Base-by-base conservation (phyloP, 2,329 filamentous ascomycete species). In the Magnaporthiopsis incrustans region DNA sequence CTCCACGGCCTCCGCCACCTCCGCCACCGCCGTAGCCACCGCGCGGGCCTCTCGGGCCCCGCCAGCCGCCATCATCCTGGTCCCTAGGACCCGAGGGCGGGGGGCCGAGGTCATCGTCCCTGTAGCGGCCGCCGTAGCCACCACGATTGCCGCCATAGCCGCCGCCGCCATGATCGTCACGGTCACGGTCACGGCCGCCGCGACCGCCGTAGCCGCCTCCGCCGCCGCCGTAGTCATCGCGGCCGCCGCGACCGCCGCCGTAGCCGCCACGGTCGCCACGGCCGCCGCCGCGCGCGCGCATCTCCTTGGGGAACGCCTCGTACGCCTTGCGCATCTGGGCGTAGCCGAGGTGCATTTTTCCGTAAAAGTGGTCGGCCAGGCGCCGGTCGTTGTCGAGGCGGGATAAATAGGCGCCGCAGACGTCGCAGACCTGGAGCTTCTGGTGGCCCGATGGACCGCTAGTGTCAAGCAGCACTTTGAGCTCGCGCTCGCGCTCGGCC, bases 301-400 rank as follows among this genome's bases (percentile, higher is more conserved):
- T 82, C 73, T 97, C 92, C 76, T 92, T 92, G 62, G 89, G 89
- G 67, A 99, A 86, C n/a, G 85, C 80, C 64, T 97, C 92, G 71
- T 86, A 92, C 3, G 92, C 95, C 82, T 95, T 96, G 70, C 95
- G 87, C 95, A 99, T 99, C 78, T 97, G 91, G 22, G 95, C 95
- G 74, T 98, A 99, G 0, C 95, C 95, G 65, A 99, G 79, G 73
- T 99, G 95, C 95, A 99, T 99, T 82, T 99, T 99, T 27, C 95
- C 95, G 76, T 97, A 98, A 74, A 99, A 99, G 76, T 99, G 95
- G 74, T 99, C 95, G 26, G 95, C 95, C 73, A 99, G 76, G 35
- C 95, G 85, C 50, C 95, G 85, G 75, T 99, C 95, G 73, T 99
- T 99, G 74, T 99, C 95, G 38, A 99, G 83, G 27, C 95, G 81